Percentiles rank a stretch among this genome's conserved stretches.
Conservation (phyloP, 495 filamentous ascomycete species). For the Podospora pseudocomata region DNA sequence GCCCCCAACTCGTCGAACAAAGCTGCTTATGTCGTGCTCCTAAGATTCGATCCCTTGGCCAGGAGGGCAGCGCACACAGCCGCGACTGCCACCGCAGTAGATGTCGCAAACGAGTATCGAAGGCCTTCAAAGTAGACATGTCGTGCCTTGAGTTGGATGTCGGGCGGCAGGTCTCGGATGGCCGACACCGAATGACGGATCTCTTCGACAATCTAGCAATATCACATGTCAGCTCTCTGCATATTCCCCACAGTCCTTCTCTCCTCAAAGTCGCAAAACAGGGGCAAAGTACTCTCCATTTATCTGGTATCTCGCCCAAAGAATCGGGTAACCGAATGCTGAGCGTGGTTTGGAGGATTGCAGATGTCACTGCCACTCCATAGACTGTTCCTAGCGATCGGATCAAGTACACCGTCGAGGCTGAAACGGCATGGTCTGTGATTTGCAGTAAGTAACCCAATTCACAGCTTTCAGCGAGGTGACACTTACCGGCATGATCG, state of each 20-base stretch:
- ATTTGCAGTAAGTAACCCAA: neutral
- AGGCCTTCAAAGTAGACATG: slow-evolving; percentile 59
- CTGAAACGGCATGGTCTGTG: slow-evolving; percentile 60
- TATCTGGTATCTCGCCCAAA: slow-evolving; percentile 60
- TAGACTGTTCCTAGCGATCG: slow-evolving; percentile 62
- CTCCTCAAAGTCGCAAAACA: slow-evolving; percentile 19
- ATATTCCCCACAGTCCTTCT: neutral
- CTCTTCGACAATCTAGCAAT: slow-evolving; percentile 51
- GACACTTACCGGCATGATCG: slow-evolving; percentile 53
- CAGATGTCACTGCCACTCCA: slow-evolving; percentile 60
- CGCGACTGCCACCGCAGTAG: slow-evolving; percentile 48
- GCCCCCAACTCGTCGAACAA: neutral
- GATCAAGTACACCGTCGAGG: slow-evolving; percentile 61
- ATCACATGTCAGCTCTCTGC: neutral
- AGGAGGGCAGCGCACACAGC: slow-evolving; percentile 52
- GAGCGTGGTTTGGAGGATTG: slow-evolving; percentile 62
- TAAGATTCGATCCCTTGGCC: slow-evolving; percentile 46
- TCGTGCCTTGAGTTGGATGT: slow-evolving; percentile 57
- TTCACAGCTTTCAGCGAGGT: neutral
- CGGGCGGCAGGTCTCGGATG: slow-evolving; percentile 51
- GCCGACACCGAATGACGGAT: slow-evolving; percentile 60
- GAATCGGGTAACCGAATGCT: slow-evolving; percentile 53
- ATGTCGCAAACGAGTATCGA: slow-evolving; percentile 52
- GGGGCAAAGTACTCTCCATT: slow-evolving; percentile 58
- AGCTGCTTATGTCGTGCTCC: slow-evolving; percentile 27